Conservation (phyloP, 2,329 filamentous ascomycete species). For the Penicillium sp. region DNA sequence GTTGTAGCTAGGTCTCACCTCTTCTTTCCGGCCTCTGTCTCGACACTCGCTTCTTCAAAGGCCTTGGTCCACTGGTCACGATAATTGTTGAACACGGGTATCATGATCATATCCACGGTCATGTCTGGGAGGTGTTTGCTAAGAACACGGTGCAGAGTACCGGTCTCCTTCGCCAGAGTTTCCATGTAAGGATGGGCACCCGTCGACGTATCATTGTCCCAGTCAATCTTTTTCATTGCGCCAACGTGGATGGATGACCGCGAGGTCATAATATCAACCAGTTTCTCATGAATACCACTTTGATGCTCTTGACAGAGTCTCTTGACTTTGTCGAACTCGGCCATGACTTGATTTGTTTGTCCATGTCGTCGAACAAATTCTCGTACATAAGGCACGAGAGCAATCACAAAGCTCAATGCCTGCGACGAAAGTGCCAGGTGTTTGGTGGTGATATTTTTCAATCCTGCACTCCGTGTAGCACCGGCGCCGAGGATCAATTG, state of each 20-base stretch:
- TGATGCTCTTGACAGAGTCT: slow-evolving; percentile 86
- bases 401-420: slow-evolving; percentile 81
- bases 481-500: slow-evolving; percentile 95
- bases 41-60: slow-evolving; percentile 65
- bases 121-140: slow-evolving; percentile 77
- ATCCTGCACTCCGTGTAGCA: slow-evolving; percentile 80
- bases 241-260: slow-evolving; percentile 74
- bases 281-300: slow-evolving; percentile 84
- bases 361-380: slow-evolving; percentile 85
- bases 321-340: slow-evolving; percentile 86
- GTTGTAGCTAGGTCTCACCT: slow-evolving; percentile 57
- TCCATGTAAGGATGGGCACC: slow-evolving; percentile 76
- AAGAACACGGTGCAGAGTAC: slow-evolving; percentile 79
- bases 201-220: slow-evolving; percentile 60
- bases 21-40: slow-evolving; percentile 67
- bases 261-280: slow-evolving; percentile 88
- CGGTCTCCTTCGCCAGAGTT: slow-evolving; percentile 81
- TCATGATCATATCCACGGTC: slow-evolving; percentile 80
- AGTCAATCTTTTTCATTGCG: slow-evolving; percentile 72
- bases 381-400: slow-evolving; percentile 83
- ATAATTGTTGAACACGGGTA: slow-evolving; percentile 79
- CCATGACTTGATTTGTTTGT: slow-evolving; percentile 61
- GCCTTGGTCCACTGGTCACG: slow-evolving; percentile 75
- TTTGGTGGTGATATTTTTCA: slow-evolving; percentile 96
- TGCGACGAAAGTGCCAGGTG: slow-evolving; percentile 91